These are phyloP conservation scores for Leptographium wingfieldii DNA, from an alignment of 2,329 filamentous ascomycete genomes.

Conservation along the genomic window DNA sequence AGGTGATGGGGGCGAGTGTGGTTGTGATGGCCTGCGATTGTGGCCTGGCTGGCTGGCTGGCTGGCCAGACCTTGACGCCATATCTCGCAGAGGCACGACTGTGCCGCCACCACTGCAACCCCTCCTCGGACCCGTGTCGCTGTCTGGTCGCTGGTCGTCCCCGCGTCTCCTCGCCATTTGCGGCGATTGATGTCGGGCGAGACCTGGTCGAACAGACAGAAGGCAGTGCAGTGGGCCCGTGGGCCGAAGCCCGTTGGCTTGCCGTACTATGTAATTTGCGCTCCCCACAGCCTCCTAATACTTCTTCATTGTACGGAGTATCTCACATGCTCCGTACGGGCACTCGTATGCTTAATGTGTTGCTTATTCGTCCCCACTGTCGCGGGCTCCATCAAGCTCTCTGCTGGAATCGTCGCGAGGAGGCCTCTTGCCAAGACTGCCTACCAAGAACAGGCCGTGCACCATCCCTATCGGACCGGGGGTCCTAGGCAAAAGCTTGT, in stretches of 20 bases:
- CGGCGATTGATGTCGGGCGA: not conserved
- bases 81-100: not conserved
- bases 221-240: not conserved
- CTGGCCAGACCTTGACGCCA: not conserved
- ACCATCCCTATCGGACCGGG: not conserved
- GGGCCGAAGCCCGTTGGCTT: not conserved
- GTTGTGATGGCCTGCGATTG: not conserved
- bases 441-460: not conserved
- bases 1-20: not conserved
- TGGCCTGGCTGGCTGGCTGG: not conserved
- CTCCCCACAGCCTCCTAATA: not conserved
- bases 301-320: too few species aligned
- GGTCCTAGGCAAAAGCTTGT: not conserved
- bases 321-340: too few species aligned
- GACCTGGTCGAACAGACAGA: not conserved
- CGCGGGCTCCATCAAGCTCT: not conserved
- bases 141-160: not conserved
- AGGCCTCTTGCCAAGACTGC: slow-evolving; percentile 5
- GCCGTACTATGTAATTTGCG: not conserved
- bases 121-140: not conserved
- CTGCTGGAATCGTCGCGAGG: not conserved
- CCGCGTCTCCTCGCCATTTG: not conserved
- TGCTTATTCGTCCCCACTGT: not conserved
- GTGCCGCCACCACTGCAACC: not conserved
- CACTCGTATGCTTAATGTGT: not conserved